Percentiles rank a stretch among this genome's conserved stretches.
phyloP scores from a whole-genome alignment of 2,329 filamentous ascomycete genomes.

The Erysiphe pulchra region DNA sequence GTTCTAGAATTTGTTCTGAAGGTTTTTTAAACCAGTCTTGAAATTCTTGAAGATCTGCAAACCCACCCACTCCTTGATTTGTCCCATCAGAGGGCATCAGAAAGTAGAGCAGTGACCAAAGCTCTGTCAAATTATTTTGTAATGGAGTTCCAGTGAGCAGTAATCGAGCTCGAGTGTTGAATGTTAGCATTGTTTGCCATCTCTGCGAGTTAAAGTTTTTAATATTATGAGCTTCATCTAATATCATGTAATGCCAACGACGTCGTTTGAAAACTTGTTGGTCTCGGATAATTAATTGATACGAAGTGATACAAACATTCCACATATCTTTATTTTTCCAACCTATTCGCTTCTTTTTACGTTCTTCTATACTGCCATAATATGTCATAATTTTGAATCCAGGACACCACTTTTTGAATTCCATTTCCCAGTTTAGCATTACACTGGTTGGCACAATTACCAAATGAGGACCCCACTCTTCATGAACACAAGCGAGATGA shows the following conservation, averaged over 20 bases:
- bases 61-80: conserved; percentile 60
- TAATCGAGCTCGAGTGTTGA: conserved; percentile 71
- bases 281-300: conserved; percentile 86
- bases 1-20: conserved; percentile 86
- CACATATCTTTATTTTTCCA: conserved; percentile 87
- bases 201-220: conserved; percentile 97
- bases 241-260: conserved; percentile 91
- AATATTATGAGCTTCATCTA: conserved; percentile 98
- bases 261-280: conserved; percentile 80
- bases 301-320: conserved; percentile 96
- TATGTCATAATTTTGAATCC: conserved; percentile 96
- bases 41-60: conserved; percentile 87
- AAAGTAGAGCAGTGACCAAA: conserved; percentile 95
- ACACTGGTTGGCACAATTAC: conserved; percentile 95
- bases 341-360: conserved; percentile 68
- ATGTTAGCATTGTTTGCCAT: conserved; percentile 85
- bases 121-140: conserved; percentile 86
- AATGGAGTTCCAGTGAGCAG: conserved; percentile 82
- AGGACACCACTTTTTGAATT: conserved; percentile 97
- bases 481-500: conserved; percentile 70
- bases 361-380: conserved; percentile 82
- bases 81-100: conserved; percentile 62
- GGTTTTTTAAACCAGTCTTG: conserved; percentile 89
- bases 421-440: conserved; percentile 99
- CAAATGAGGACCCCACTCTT: conserved; percentile 86